These are phyloP conservation scores for Trichoderma harzianum DNA, from an alignment of 2,329 filamentous ascomycete genomes.

Conservation along the genomic window DNA sequence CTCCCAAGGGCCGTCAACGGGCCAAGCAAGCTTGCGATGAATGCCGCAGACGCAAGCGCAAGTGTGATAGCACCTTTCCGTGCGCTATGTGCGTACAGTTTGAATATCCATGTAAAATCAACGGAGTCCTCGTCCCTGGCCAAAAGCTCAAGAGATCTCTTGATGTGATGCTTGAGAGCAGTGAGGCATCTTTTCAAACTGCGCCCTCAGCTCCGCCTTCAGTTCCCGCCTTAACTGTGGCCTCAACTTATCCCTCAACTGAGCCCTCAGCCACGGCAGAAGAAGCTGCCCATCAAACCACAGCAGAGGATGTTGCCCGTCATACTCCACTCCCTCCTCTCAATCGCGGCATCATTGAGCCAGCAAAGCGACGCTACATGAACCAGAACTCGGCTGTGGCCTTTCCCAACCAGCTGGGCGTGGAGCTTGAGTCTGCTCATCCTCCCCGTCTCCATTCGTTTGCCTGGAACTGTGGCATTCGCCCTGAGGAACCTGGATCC, in stretches of 20 bases:
- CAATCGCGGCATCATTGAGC: not conserved
- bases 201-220: not conserved
- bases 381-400: conserved; percentile 21
- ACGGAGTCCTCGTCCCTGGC: not conserved
- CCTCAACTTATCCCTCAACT: not conserved
- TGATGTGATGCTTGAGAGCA: not conserved
- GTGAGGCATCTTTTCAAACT: not conserved
- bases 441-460: conserved; percentile 22
- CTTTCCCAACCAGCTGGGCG: conserved; percentile 20
- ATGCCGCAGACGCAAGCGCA: conserved; percentile 21
- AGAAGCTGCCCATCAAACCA: not conserved
- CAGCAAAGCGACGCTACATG: conserved; percentile 17
- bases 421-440: conserved; percentile 12
- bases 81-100: too few species aligned
- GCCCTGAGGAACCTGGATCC: conserved; percentile 13
- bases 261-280: not conserved
- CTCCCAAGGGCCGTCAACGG: not conserved
- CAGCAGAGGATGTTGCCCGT: not conserved
- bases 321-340: not conserved
- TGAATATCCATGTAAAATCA: too few species aligned
- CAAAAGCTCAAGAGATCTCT: not conserved
- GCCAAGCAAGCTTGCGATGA: conserved; percentile 6
- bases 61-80: conserved; percentile 16
- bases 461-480: conserved; percentile 23
- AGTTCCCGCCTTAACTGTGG: not conserved